Base-by-base conservation (phyloP, 2,329 filamentous ascomycete genomes). In the Ascochyta fabae region DNA sequence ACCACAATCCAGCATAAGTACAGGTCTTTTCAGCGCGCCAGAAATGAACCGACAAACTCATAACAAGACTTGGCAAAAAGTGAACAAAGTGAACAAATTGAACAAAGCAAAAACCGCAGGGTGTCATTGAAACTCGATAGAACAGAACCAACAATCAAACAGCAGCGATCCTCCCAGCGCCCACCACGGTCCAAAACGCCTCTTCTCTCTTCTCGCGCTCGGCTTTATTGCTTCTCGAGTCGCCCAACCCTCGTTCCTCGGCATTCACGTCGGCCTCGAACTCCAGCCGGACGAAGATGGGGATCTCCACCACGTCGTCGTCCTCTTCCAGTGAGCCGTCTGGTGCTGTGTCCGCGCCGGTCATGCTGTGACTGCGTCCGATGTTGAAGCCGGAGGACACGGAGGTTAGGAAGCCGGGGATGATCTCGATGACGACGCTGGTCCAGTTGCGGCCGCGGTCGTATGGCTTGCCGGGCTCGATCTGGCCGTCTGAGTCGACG, bases 401-500 rank as follows among this genome's bases (percentile, higher is more conserved):
- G 31, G 59, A 52, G 10, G 60, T 59, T 16, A 70, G 38, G 23
- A 77, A 59, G 60, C 82, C 67, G 68, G 93, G 85, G 0, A 97
- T 85, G 13, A 99, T 89, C 74, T 99, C 95, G 24, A 99, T 82
- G 19, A 97, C 90, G 10, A 99, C 91, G 62, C 88, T 95, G 15
- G 95, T 95, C 91, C 93, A 97, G 74, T 98, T 99, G 33, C 93
- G 83, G 0, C 93, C 94, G 49, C 88, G 86, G 61, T 97, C 93
- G 90, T 92, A 99, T n/a, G 98, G 88, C 77, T 98, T 98, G 48
- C 94, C 95, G 0, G 91, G 91, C 75, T 96, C 92, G 15, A 90
- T 86, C 15, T 70, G 66, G 3, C 65, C 66, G 29, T 68, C 63
- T 1, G 66, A 62, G 27, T 65, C 67, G 27, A 61, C 54, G 26